phyloP scores from a whole-genome alignment of 1,284 basidiomycete species.

The Schizopora paradoxa region DNA sequence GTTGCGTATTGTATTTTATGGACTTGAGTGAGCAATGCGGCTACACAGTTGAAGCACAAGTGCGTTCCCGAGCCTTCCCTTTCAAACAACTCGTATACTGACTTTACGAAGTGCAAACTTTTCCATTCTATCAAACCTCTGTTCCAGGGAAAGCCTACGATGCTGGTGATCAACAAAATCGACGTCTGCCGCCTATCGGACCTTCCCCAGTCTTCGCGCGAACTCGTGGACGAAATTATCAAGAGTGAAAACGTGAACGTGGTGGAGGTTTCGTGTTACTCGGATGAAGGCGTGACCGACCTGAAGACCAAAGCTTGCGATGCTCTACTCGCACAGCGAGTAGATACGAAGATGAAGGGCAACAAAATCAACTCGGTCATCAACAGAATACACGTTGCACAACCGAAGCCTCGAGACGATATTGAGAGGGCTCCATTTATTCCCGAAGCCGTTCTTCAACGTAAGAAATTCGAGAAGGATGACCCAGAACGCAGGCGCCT shows the following conservation, averaged over 20 bases:
- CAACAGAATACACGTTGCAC: constrained; percentile 91
- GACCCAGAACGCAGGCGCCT: constrained; percentile 72
- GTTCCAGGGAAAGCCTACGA: constrained; percentile 85
- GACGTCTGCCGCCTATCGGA: constrained; percentile 86
- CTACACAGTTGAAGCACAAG: constrained; percentile 90
- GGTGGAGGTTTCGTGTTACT: constrained; percentile 86
- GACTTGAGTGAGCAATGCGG: constrained; percentile 96
- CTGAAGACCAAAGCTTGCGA: constrained; percentile 92
- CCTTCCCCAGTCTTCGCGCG: constrained; percentile 66
- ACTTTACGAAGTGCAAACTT: constrained; percentile 72
- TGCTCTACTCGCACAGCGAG: constrained; percentile 85
- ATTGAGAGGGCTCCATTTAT: constrained; percentile 82
- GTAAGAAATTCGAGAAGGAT: constrained; percentile 81
- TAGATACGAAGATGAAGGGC: constrained; percentile 91
- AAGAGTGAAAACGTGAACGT: constrained; percentile 63
- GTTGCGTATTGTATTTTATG: constrained; percentile 94
- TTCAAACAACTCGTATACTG: constrained; percentile 1
- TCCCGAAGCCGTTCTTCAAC: constrained; percentile 71
- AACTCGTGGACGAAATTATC: constrained; percentile 83
- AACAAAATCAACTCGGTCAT: constrained; percentile 86
- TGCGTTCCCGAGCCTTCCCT: constrained; percentile 30
- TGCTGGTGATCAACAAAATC: constrained; percentile 95
- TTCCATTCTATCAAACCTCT: constrained; percentile 98
- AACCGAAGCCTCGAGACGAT: constrained; percentile 84
- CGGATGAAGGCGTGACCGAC: constrained; percentile 94